Base-by-base conservation (phyloP, 768 basidiomycete genomes). In the Suillus cothurnatus region DNA sequence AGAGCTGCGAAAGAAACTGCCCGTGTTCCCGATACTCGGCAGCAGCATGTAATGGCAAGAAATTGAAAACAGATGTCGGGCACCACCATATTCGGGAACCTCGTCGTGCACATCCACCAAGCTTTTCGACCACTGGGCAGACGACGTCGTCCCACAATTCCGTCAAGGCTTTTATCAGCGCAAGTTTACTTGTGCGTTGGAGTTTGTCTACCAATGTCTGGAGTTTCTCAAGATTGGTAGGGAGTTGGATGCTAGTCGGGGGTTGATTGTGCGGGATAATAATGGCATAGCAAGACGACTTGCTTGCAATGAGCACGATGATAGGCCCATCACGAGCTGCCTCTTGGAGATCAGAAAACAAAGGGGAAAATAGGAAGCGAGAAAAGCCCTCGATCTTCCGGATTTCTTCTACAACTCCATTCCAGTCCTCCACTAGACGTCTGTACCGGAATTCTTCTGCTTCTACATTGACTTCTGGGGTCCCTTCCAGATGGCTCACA, bases 331-430 rank as follows among this genome's bases (percentile, higher is more conserved):
- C 60, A 19, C 32, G 43, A 55, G 61, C 62, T 32, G 65, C 69
- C 2, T 28, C 47, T 19, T 32, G 59, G 14, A 70, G 58, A 23
- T 61, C 59, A 0, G 49, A n/a, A 55, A 66, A 68, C 7, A 67
- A 66, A 6, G 17, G 57, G 32, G 69, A 61, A 21, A 58, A 56
- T 4, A 71, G 53, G 49, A 71, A 69, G 19, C 65, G 45, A 3
- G 52, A 53, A 61, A 71, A 69, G 2, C 71, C 69, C n/a, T 59
- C 63, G 8, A 68, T n/a, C 2, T 61, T 32, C n/a, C 71, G 61
- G 34, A 70, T 70, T 8, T 69, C 39, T 15, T 9, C 36, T 31
- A 70, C 63, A 34, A 61, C 34, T 17, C 59, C 39, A 19, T 68
- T 68, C 68, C 70, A 70, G 11, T 71, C 39, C 17, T 55, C 23